Percentiles rank a stretch among this genome's conserved stretches.
Evolutionary conservation across 441 rosid species (phyloP).

Genomic region (Aleurites moluccanus): DNA sequence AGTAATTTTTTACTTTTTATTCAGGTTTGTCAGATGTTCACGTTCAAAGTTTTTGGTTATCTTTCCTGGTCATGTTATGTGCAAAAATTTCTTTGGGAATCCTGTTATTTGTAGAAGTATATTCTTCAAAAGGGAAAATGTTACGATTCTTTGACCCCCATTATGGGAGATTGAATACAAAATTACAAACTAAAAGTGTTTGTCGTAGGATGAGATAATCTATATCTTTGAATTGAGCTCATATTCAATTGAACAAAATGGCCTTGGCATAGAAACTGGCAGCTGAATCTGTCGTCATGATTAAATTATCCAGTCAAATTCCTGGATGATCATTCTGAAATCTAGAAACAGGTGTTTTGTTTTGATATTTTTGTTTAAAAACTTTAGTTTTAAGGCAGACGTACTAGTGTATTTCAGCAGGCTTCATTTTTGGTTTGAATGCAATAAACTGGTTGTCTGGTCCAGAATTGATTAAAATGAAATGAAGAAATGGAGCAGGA

Average conservation of each 20-base stretch:
- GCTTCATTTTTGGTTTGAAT: too few relatives aligned
- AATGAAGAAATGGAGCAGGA: too few relatives aligned
- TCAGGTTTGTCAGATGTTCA: not conserved
- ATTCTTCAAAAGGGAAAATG: not conserved
- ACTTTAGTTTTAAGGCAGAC: too few relatives aligned
- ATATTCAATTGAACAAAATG: not conserved
- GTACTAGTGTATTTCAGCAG: too few relatives aligned
- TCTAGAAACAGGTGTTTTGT: too few relatives aligned
- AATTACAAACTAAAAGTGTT: not conserved
- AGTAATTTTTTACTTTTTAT: not conserved
- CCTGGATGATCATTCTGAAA: not conserved
- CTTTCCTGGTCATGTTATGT: not conserved
- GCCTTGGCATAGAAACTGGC: not conserved
- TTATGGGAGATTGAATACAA: not conserved
- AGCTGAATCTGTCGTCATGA: not conserved
- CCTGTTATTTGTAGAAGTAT: not conserved
- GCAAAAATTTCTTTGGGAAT: not conserved
- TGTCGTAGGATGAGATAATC: not conserved
- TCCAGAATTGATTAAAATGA: too few relatives aligned
- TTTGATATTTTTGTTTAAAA: too few relatives aligned
- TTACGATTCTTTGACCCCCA: not conserved
- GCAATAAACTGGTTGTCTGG: too few relatives aligned
- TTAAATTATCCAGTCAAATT: not conserved
- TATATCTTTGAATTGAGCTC: not conserved
- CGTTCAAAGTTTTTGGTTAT: not conserved